Base-by-base conservation (phyloP, 2,329 filamentous ascomycete genomes). In the Ambrosiella beaveri region DNA sequence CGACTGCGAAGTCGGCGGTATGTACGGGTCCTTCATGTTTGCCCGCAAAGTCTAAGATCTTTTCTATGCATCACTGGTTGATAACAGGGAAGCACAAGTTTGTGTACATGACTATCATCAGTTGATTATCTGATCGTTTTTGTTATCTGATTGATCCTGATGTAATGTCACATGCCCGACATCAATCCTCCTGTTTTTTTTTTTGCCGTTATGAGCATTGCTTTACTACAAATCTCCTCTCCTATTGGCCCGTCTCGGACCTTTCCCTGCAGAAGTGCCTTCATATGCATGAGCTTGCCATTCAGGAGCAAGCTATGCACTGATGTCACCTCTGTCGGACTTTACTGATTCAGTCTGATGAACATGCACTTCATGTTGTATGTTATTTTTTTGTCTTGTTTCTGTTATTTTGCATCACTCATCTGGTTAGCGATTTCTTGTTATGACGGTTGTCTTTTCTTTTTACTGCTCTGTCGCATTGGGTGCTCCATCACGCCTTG, bases 1-100 rank as follows among this genome's bases (percentile, higher is more conserved):
- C 35, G 81, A 82, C 66, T 88, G 90, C 57, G 91, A 97, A 69
- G 86, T 97, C 35, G 93, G 95, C 65, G 88, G 88, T 62, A 94
- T 95, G 66, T 96, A 97, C 67, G 93, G 93, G 19, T 78, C 73
- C 27, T 81, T 78, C 65, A 82, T 82, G 79, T 82, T 81, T 70
- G 77, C 77, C 65, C 71, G 77, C 63, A 75, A 77, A 65, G 68
- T 81, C 59, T 81, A 68, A 72, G 58, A 51, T 53, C 38, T 1
- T 35, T 54, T 45, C 12, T 6, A 39, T 56, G 11, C 13, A 35
- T 45, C 19, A 9, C 27, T 15, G 13, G 11, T 17, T 51, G 17
- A 51, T 11, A 36, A 51, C 27, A 27, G 27, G 27, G 27, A 27
- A 27, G 27, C 27, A 36, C 17, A 35, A 11, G 47, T 7, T 51